Evolutionary conservation across 1,284 basidiomycete genomes (phyloP), one percentile per base, ranked within the genome.

Genomic region (Ceratobasidium sp.): DNA sequence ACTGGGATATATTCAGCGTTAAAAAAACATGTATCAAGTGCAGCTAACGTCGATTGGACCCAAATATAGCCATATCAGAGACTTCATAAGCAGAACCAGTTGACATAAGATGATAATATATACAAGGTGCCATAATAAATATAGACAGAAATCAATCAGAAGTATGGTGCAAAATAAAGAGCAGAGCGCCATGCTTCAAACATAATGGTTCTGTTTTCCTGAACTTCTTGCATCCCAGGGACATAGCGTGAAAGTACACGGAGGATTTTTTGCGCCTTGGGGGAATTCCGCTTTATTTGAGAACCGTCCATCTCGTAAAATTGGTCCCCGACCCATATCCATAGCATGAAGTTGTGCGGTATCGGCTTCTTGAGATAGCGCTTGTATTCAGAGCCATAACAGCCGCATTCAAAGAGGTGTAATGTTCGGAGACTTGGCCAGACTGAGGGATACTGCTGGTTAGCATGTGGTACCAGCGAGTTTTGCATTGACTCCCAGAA

Each of bases 141-240:
- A 33, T 4, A 33, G 33, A 33, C 33, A 33, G 4, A 33, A 33
- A 33, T 33, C 33, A 33, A 33, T 33, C 4, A 33, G 33, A 33
- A 33, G 33, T 33, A 33, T 33, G 33, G 33, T 48, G 46, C 46
- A 48, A 48, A 48, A 48, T 48, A 10, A 7, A 48, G 7, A 48
- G 46, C 46, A 48, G 46, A 10, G 12, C 17, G 10, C 46, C 46
- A 48, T 48, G 46, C 46, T 13, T 48, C 46, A 13, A 17, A 48
- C 46, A 48, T 48, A 17, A n/a, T 20, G 9, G 10, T 48, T n/a
- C 28, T 33, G 28, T 42, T 38, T 2, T 33, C 23, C 40, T 26
- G 61, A 64, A 65, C 42, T 1, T 44, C 33, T 23, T 65, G 62
- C 42, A 65, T 50, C 48, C 48, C 48, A 50, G 48, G 48, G 48